These are phyloP conservation scores for Trichoderma parareesei DNA, from an alignment of 495 filamentous ascomycete genomes.

Conservation along the genomic window DNA sequence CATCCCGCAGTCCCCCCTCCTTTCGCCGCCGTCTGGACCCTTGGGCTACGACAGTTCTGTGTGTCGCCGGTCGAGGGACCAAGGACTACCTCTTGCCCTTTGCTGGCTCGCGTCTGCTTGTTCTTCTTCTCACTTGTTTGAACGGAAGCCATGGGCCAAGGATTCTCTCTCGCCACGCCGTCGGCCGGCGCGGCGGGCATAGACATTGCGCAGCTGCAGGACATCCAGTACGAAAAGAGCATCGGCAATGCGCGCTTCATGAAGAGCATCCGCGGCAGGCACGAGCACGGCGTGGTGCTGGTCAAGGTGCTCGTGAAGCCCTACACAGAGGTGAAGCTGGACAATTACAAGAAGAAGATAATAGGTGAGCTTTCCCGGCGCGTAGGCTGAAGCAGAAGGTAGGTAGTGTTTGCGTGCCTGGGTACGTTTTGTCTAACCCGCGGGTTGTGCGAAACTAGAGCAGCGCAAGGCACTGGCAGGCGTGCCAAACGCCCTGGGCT, in stretches of 20 bases:
- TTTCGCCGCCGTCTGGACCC: not conserved
- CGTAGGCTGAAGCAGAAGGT: not conserved
- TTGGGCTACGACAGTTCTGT: not conserved
- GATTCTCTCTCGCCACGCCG: slow-evolving; percentile 84
- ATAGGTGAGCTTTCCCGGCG: slow-evolving; percentile 39
- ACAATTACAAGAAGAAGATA: slow-evolving; percentile 66
- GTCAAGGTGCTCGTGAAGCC: slow-evolving; percentile 95
- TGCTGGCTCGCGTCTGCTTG: not conserved
- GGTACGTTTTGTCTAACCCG: not conserved
- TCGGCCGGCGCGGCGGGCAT: slow-evolving; percentile 87
- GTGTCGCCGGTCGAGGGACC: not conserved
- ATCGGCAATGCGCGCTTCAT: slow-evolving; percentile 93
- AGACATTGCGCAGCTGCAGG: slow-evolving; percentile 84
- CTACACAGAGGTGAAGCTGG: slow-evolving; percentile 62
- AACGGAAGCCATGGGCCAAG: slow-evolving; percentile 71
- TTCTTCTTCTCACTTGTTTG: no score
- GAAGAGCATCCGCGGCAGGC: slow-evolving; percentile 87
- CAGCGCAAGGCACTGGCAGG: slow-evolving; percentile 73
- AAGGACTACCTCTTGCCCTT: not conserved
- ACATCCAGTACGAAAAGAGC: slow-evolving; percentile 84
- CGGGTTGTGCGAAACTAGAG: slow-evolving; percentile 35
- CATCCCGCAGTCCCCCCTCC: not conserved
- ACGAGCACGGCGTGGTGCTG: slow-evolving; percentile 81
- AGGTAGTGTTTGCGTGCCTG: slow-evolving; percentile 11
- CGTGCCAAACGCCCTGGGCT: slow-evolving; percentile 84